A percentile compares a stretch with the other conserved stretches of the same genome.
Conservation (phyloP, 2,329 filamentous ascomycete species). For the Claviceps digitariae region DNA sequence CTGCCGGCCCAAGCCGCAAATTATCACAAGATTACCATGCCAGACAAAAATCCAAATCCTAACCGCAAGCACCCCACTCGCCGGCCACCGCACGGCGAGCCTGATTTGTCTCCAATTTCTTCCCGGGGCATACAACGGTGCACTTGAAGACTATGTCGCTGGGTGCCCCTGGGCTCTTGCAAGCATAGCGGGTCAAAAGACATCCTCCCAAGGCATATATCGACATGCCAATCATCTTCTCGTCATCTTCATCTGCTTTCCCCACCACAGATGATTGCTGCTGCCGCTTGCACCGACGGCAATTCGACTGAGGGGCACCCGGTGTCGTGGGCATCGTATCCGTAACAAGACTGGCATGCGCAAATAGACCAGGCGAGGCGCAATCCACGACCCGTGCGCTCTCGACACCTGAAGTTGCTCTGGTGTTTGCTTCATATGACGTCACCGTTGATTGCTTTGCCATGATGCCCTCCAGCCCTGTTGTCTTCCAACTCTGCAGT, state of each 20-base stretch:
- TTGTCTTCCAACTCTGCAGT: not conserved
- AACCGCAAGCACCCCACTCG: conserved; percentile 4
- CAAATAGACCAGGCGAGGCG: not conserved
- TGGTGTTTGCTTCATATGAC: not conserved
- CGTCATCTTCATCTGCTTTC: not conserved
- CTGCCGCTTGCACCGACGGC: not conserved
- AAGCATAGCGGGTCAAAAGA: conserved; percentile 6
- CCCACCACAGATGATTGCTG: not conserved
- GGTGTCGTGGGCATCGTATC: not conserved
- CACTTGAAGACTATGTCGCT: conserved; percentile 2
- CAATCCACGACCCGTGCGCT: conserved; percentile 3
- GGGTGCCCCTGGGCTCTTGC: not conserved
- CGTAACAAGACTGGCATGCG: conserved; percentile 1
- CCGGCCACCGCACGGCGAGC: conserved; percentile 1
- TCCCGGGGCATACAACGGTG: conserved; percentile 2
- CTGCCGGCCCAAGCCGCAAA: no score
- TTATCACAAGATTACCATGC: no score
- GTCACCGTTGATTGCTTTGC: not conserved
- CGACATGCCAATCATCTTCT: conserved; percentile 2
- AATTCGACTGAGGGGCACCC: not conserved
- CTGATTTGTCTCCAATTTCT: not conserved
- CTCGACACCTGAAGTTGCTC: not conserved
- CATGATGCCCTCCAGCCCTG: not conserved
- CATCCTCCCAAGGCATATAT: conserved; percentile 7
- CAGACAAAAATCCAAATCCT: no score